Evolutionary conservation across 2,329 filamentous ascomycete species (phyloP), one percentile per base, ranked within the genome.

Genomic region (Fusarium duplospermum): DNA sequence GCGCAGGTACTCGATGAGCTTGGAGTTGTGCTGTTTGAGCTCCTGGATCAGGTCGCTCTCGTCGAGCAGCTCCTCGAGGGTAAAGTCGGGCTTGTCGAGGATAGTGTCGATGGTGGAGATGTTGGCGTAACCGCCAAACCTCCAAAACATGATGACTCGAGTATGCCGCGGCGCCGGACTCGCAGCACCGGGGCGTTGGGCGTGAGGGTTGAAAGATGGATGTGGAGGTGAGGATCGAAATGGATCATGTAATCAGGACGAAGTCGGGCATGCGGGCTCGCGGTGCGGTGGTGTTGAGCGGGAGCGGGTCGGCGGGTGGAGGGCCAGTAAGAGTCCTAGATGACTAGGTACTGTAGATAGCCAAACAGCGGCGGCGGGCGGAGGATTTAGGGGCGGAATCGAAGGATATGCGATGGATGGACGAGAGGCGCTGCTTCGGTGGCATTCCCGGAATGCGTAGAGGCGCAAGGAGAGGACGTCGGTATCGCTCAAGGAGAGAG

Each of bases 81-180:
- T 95, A 82, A 98, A 95, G 85, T 98, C 94, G 78, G 97, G 92
- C 85, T 98, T 98, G 83, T 99, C 96, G 83, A 99, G 94, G 81
- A 99, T 94, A 78, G 93, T 95, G 85, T 98, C 96, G 84, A 99
- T 94, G 81, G 95, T 93, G 80, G 96, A 98, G 85, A 98, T 93
- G 89, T 94, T 97, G 88, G 95, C 94, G 89, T 98, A 98, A 82
- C 95, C 95, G 89, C 96, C 96, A 89, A 98, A 99, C 86, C 96
- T 93, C 96, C 96, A 99, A 86, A 99, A 99, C 96, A 99, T 99
- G 87, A 84, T 96, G 92, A 81, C 82, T 79, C 79, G 65, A 72
- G 76, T 78, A 74, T 71, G 77, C 78, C 77, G 79, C 79, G 75
- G 79, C 80, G 77, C 82, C 78, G 79, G 78, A 77, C 69, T 68